These are phyloP conservation scores for Sporisorium sorghi DNA, from an alignment of 1,284 basidiomycete genomes.

Conservation along the genomic window DNA sequence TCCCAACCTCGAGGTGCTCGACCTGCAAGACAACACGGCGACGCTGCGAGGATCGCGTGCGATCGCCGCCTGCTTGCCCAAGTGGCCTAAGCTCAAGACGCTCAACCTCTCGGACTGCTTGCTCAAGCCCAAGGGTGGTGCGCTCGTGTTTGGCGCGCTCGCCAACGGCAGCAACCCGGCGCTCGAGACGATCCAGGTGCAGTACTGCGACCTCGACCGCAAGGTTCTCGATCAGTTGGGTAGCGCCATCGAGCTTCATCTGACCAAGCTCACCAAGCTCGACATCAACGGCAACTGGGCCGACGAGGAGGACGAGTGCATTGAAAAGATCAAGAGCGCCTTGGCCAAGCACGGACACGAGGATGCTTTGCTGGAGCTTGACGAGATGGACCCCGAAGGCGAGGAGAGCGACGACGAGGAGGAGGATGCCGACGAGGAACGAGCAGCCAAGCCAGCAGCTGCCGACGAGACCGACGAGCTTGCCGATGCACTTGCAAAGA, in stretches of 20 bases:
- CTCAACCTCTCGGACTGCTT: constrained; percentile 95
- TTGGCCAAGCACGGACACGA: constrained; percentile 59
- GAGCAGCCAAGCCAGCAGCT: constrained; percentile 10
- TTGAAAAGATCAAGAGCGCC: constrained; percentile 59
- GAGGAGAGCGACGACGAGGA: constrained; percentile 63
- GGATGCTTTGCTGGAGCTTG: constrained; percentile 62
- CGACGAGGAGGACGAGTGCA: constrained; percentile 66
- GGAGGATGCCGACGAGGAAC: constrained; percentile 32
- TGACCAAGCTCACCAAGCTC: constrained; percentile 51
- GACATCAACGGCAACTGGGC: constrained; percentile 69
- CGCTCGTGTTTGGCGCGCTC: constrained; percentile 57
- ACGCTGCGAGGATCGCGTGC: constrained; percentile 79
- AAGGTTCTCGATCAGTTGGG: constrained; percentile 57
- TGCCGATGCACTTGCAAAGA: constrained; percentile 47
- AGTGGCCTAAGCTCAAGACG: constrained; percentile 79
- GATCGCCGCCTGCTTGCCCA: constrained; percentile 78
- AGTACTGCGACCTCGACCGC: constrained; percentile 66
- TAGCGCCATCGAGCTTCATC: constrained; percentile 52
- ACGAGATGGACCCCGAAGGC: constrained; percentile 68
- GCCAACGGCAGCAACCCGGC: constrained; percentile 53
- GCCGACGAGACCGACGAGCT: constrained; percentile 54
- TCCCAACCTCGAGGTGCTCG: constrained; percentile 79
- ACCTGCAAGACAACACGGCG: constrained; percentile 96
- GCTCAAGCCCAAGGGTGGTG: constrained; percentile 75
- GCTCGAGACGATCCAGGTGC: constrained; percentile 61